Evolutionary conservation across 192 early-diverging fungal species (phyloP).

Genomic region (Funneliformis geosporum): DNA sequence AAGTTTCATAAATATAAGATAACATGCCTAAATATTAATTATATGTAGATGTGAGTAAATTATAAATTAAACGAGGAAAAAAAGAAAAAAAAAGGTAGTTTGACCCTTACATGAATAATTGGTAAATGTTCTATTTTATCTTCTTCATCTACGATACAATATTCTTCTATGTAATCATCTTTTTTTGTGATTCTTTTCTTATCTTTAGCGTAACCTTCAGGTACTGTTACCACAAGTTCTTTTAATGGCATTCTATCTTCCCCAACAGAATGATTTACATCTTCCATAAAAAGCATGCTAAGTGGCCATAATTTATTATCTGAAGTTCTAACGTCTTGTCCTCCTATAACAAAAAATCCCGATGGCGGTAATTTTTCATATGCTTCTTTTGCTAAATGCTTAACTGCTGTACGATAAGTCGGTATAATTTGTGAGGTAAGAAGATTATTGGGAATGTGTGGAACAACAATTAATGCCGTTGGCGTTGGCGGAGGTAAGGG

Average conservation of each 20-base stretch:
- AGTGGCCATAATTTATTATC: slow-evolving; percentile 72
- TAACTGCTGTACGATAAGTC: slow-evolving; percentile 61
- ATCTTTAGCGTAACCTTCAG: slow-evolving; percentile 65
- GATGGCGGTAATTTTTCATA: slow-evolving; percentile 54
- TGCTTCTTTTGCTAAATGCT: slow-evolving; percentile 64
- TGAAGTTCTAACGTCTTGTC: slow-evolving; percentile 66
- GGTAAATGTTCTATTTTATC: slow-evolving; percentile 45
- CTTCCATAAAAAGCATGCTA: slow-evolving; percentile 73
- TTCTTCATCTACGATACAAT: slow-evolving; percentile 41
- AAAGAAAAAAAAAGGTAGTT: background rate
- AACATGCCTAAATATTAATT: slow-evolving; percentile 42
- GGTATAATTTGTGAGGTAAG: slow-evolving; percentile 52
- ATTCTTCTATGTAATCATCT: slow-evolving; percentile 42
- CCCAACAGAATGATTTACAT: slow-evolving; percentile 62
- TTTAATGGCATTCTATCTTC: slow-evolving; percentile 56
- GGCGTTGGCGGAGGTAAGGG: slow-evolving; percentile 46
- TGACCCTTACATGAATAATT: slow-evolving; percentile 58
- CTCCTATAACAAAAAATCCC: slow-evolving; percentile 68
- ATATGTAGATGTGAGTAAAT: background rate
- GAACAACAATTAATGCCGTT: slow-evolving; percentile 59
- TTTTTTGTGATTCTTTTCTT: slow-evolving; percentile 41
- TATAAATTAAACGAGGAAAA: slow-evolving; percentile 4
- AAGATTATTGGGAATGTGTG: slow-evolving; percentile 57
- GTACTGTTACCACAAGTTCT: slow-evolving; percentile 66
- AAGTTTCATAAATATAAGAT: slow-evolving; percentile 49